A percentile compares a stretch with the other conserved stretches of the same genome.
Conservation (phyloP, 179 eudicot species). For the Corrigiola litoralis region DNA sequence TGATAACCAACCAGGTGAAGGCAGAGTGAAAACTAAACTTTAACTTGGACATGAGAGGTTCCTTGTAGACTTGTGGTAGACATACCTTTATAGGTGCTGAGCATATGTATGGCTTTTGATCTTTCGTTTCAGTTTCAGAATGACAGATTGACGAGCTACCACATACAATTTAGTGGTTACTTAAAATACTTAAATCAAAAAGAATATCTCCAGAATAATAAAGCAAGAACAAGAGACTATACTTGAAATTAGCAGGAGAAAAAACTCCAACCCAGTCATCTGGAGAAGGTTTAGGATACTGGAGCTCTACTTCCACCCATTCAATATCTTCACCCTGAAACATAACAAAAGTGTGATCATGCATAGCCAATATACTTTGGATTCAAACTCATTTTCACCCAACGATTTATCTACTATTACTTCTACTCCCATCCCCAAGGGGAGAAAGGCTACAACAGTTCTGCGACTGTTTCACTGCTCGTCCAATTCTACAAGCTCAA, state of each 20-base stretch:
- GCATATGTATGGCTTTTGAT: constrained; percentile 59
- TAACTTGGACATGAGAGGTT: neutral
- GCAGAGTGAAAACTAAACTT: too few relatives aligned
- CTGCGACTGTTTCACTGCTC: too few relatives aligned
- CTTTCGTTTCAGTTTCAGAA: constrained; percentile 29
- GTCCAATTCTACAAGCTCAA: too few relatives aligned
- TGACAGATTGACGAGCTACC: constrained; percentile 55
- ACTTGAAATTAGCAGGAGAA: constrained; percentile 90
- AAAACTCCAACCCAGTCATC: constrained; percentile 93
- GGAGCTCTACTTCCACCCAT: constrained; percentile 59
- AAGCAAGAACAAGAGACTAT: constrained; percentile 7
- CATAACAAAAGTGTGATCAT: neutral
- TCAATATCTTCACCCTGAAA: constrained; percentile 63
- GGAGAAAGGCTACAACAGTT: too few relatives aligned
- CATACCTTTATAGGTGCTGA: constrained; percentile 70
- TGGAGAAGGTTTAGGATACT: constrained; percentile 45
- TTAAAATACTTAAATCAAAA: constrained; percentile 3
- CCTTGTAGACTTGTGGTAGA: neutral
- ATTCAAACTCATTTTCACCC: neutral
- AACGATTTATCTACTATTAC: neutral
- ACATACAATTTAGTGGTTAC: neutral
- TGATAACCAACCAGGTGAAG: neutral
- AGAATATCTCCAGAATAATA: neutral
- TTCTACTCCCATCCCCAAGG: neutral
- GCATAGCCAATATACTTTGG: too few relatives aligned